A percentile compares a stretch with the other conserved stretches of the same genome.
Conservation (phyloP, 176 grass and related monocot genomes). For the Avena insularis region DNA sequence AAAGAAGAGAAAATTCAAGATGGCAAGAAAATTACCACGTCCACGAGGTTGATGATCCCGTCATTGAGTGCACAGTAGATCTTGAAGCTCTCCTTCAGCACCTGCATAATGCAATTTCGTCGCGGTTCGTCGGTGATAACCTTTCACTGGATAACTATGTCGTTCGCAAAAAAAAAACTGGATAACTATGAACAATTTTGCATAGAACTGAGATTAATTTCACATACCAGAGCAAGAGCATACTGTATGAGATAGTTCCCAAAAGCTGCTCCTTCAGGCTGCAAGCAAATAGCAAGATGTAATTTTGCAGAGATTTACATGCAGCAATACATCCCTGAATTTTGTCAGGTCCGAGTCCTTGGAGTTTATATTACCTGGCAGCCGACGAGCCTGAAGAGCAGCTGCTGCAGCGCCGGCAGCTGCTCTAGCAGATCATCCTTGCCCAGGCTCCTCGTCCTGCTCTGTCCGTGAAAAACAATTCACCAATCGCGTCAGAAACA, state of each 20-base stretch:
- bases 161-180: no score
- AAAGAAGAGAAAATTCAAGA: background rate
- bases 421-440: no score
- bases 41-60: slow-evolving; percentile 88
- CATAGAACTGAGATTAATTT: background rate
- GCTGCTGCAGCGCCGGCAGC: no score
- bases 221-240: slow-evolving; percentile 70
- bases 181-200: background rate
- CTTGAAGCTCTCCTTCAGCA: slow-evolving; percentile 94
- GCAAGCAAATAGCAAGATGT: slow-evolving; percentile 3
- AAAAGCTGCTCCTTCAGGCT: slow-evolving; percentile 91
- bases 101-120: slow-evolving; percentile 35
- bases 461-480: slow-evolving; percentile 53
- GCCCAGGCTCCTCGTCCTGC: slow-evolving; percentile 67
- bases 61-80: slow-evolving; percentile 91
- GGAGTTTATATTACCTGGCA: no score
- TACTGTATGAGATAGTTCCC: slow-evolving; percentile 92
- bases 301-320: background rate
- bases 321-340: background rate
- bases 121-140: background rate
- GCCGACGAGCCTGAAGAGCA: no score
- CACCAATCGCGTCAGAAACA: background rate
- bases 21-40: slow-evolving; percentile 51
- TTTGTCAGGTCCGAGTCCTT: background rate
- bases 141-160: no score